Evolutionary conservation across 1,139 yeast species (phyloP).

Genomic region (Magnusiomyces sp.): DNA sequence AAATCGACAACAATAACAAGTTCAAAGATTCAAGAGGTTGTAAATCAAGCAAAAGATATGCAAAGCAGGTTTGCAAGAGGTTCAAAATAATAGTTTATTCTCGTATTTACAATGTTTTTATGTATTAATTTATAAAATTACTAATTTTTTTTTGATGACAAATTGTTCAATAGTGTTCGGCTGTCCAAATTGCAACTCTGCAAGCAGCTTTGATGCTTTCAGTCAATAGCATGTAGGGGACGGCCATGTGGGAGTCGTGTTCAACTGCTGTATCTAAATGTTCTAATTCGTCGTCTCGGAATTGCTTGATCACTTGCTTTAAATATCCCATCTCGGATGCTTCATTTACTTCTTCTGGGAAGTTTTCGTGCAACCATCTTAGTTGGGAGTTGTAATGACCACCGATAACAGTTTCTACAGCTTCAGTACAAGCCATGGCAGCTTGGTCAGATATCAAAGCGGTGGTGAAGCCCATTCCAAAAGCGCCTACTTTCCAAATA

Average conservation of each 20-base stretch:
- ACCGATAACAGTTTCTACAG: conserved; percentile 97
- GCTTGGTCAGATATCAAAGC: conserved; percentile 88
- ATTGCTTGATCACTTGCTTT: conserved; percentile 57
- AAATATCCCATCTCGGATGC: conserved; percentile 52
- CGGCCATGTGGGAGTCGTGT: conserved; percentile 86
- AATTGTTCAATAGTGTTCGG: conserved; percentile 55
- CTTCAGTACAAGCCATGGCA: conserved; percentile 99
- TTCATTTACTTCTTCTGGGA: conserved; percentile 33
- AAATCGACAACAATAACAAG: conserved; percentile 7
- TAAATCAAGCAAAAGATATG: conserved; percentile 12
- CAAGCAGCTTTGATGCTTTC: conserved; percentile 81
- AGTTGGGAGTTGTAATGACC: conserved; percentile 89
- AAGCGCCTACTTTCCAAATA: conserved; percentile 86
- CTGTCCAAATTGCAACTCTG: conserved; percentile 82
- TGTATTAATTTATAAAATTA: neutral
- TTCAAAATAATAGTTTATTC: neutral
- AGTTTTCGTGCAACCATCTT: conserved; percentile 45
- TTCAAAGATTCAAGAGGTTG: conserved; percentile 10
- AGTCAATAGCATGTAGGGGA: conserved; percentile 80
- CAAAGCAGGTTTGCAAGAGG: conserved; percentile 8
- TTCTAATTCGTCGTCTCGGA: conserved; percentile 92
- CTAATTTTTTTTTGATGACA: neutral
- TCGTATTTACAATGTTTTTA: neutral
- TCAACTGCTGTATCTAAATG: conserved; percentile 91
- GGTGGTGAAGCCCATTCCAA: conserved; percentile 77